Base-by-base conservation (phyloP, 768 basidiomycete genomes). In the Cystofilobasidium capitatum region DNA sequence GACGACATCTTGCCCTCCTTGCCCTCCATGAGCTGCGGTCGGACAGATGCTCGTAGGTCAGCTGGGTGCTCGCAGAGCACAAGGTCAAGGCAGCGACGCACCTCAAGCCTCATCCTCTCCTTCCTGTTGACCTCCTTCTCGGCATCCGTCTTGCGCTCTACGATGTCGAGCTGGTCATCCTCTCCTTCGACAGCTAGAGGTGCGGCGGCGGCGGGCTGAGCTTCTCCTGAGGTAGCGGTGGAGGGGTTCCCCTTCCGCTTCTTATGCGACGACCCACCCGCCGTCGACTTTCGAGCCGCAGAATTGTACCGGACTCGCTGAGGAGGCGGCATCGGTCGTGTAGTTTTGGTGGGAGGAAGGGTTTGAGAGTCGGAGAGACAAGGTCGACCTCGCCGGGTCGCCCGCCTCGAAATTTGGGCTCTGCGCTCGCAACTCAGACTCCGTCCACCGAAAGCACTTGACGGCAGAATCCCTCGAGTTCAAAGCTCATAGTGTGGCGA, bases 1-100 rank as follows among this genome's bases (percentile, higher is more conserved):
- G 79, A 83, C 51, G 83, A 87, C 81, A 89, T 85, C 74, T 87
- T 88, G 4, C 83, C 83, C 54, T 87, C 83, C 12, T 42, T 61
- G 59, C 59, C 39, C 40, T 61, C 39, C 17, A 61, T 29, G 7
- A 61, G 44, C 36, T 29, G 59, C 36, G n/a, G n/a, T n/a, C n/a
- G n/a, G n/a, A n/a, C n/a, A n/a, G n/a, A n/a, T n/a, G n/a, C n/a
- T n/a, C n/a, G n/a, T n/a, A n/a, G n/a, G n/a, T n/a, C n/a, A n/a
- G n/a, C n/a, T n/a, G n/a, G n/a, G n/a, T n/a, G n/a, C n/a, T n/a
- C n/a, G 6, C 10, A 58, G 31, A 7, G 24, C 31, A 29, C 12
- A 33, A 44, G n/a, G n/a, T n/a, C n/a, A n/a, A n/a, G n/a, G 61
- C 24, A 42, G 58, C 12, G 31, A 73, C 80, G 24, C 70, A 87